Evolutionary conservation across 2,329 filamentous ascomycete species (phyloP), one percentile per base, ranked within the genome.

Genomic region (Zymoseptoria crescenta): DNA sequence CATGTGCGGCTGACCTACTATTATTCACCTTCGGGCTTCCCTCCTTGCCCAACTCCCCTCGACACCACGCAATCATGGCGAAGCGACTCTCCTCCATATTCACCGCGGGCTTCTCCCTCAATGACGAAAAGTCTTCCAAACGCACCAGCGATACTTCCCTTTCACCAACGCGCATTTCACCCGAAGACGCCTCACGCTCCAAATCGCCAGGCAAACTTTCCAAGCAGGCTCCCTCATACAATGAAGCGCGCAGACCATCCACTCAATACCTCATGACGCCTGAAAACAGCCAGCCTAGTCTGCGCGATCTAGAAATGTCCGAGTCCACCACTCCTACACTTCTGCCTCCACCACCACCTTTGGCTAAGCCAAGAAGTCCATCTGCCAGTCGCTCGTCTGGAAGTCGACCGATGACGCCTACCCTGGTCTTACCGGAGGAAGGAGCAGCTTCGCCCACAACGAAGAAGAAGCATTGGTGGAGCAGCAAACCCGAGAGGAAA

Each of bases 391-490:
- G 59, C 57, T 52, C 51, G 51, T 49, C 61, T 29, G 50, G 30
- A 4, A 68, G 65, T 51, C 61, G 65, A 52, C 64, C 67, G 19
- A 55, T 59, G 49, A 68, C 67, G 28, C 67, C 67, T 8, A 65
- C 59, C 6, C 57, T 67, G 41, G 58, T 64, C 50, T 52, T 68
- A 27, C 64, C 64, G 6, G 61, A 60, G 19, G 62, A 64, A 28
- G 35, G 35, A 45, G 35, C 60, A 59, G 10, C 58, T 62, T 6
- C 54, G 56, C 9, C 56, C 53, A 13, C 57, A 57, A 67, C 69
- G 62, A 67, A 68, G 60, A 70, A 67, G 59, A 68, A 68, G 57
- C 64, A 61, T 24, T 65, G 67, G 54, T 72, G 69, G 68, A 73
- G 65, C 56, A 70, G 62, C 30, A 69, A 69, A 61, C 69, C 67